Evolutionary conservation across 2,329 filamentous ascomycete species (phyloP).

Genomic region (Diplodia mutila): DNA sequence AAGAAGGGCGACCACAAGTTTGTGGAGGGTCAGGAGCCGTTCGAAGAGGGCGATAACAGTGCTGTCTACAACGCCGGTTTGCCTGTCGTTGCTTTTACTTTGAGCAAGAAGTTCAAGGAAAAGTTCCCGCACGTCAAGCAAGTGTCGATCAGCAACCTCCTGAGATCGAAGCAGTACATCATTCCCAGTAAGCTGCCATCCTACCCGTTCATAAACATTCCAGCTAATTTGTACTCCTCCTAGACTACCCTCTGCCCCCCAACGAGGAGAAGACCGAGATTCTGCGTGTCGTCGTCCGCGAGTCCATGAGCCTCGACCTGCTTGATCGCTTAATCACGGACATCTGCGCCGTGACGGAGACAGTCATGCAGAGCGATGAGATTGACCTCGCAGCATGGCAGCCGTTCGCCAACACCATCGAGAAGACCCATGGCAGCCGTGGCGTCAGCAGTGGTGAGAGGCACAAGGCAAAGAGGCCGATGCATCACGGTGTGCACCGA

Average conservation of each 20-base stretch:
- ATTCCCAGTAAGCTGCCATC: slow-evolving; percentile 60
- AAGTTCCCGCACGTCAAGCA: slow-evolving; percentile 67
- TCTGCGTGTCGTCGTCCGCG: slow-evolving; percentile 67
- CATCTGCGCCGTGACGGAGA: slow-evolving; percentile 64
- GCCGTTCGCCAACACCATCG: slow-evolving; percentile 37
- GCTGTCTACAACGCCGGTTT: slow-evolving; percentile 67
- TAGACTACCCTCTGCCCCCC: slow-evolving; percentile 68
- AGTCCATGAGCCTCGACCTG: slow-evolving; percentile 70
- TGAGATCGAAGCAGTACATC: slow-evolving; percentile 71
- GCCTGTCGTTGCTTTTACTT: slow-evolving; percentile 69
- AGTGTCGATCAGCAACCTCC: slow-evolving; percentile 63
- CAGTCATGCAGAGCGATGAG: slow-evolving; percentile 58
- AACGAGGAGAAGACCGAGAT: slow-evolving; percentile 66
- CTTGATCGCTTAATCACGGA: slow-evolving; percentile 66
- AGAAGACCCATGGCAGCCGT: slow-evolving; percentile 41
- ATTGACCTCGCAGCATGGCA: slow-evolving; percentile 56
- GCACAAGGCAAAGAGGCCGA: slow-evolving; percentile 45
- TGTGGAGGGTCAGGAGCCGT: slow-evolving; percentile 47
- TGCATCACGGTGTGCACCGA: slow-evolving; percentile 49
- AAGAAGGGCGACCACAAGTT: slow-evolving; percentile 54
- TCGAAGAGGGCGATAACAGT: slow-evolving; percentile 55
- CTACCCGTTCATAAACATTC: neutral
- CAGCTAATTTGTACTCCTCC: neutral
- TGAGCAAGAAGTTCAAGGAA: slow-evolving; percentile 64
- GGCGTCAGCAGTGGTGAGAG: slow-evolving; percentile 39